These are phyloP conservation scores for Alnus rubra DNA, from an alignment of 306 rosid genomes.

Conservation along the genomic window DNA sequence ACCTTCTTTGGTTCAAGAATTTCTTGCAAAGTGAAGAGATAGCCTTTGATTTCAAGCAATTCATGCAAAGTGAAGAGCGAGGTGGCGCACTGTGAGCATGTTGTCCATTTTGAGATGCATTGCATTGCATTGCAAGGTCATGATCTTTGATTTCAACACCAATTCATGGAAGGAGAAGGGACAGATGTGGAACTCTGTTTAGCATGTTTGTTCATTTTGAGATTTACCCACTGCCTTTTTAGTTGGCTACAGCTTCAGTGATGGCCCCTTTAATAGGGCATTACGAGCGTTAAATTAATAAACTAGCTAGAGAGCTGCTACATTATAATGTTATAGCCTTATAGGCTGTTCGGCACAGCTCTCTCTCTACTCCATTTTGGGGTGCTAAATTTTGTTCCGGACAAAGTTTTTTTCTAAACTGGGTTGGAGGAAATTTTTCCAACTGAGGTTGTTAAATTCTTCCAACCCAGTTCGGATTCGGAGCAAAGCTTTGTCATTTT, in stretches of 20 bases:
- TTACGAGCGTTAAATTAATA: conserved; percentile 6
- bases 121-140: neutral
- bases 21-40: conserved; percentile 37
- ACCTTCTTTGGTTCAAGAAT: conserved; percentile 45
- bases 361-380: neutral
- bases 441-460: no score
- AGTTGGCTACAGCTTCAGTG: conserved; percentile 36
- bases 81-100: neutral
- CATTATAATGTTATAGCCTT: neutral
- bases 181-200: neutral
- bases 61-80: neutral
- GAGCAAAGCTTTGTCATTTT: no score
- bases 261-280: conserved; percentile 21
- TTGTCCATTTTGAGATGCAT: conserved; percentile 1
- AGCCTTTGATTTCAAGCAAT: conserved; percentile 13
- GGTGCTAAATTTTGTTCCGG: neutral
- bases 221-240: conserved; percentile 14
- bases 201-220: conserved; percentile 11
- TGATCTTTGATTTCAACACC: neutral
- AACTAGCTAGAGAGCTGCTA: neutral
- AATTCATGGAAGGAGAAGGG: neutral
- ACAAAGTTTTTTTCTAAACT: no score
- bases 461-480: no score
- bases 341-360: neutral
- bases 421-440: no score